Conservation (phyloP, 768 basidiomycete genomes). For the Mycena kentingensis region DNA sequence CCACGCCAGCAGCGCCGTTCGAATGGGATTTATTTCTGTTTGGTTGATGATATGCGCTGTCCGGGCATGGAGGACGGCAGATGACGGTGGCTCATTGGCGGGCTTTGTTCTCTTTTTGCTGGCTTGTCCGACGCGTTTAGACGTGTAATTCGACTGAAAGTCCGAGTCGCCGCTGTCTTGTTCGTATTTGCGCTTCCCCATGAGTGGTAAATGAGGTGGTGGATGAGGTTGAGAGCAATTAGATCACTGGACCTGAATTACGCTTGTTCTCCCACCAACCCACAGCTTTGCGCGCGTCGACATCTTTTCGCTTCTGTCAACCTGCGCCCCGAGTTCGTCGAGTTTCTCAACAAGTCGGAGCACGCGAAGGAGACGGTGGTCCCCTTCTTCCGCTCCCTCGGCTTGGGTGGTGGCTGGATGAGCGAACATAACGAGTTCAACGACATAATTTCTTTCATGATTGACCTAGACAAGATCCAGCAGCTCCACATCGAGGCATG, state of each 20-base stretch:
- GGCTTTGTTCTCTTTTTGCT: constrained; percentile 19
- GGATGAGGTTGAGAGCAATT: neutral
- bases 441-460: constrained; percentile 25
- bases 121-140: neutral
- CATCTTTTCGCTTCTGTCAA: constrained; percentile 37
- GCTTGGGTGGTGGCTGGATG: constrained; percentile 31
- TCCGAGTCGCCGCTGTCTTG: constrained; percentile 10
- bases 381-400: constrained; percentile 34
- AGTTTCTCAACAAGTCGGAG: constrained; percentile 30
- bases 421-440: constrained; percentile 21
- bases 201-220: constrained; percentile 5
- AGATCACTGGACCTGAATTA: neutral
- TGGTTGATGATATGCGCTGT: constrained; percentile 51
- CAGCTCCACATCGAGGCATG: constrained; percentile 30
- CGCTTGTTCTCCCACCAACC: neutral
- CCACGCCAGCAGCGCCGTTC: constrained; percentile 64
- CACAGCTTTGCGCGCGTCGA: constrained; percentile 26
- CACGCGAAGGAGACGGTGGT: constrained; percentile 28
- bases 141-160: constrained; percentile 10
- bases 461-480: constrained; percentile 21
- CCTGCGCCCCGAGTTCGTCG: constrained; percentile 31
- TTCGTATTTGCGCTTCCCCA: constrained; percentile 19
- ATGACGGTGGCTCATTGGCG: constrained; percentile 9
- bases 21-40: constrained; percentile 38
- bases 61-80: constrained; percentile 38